Conservation (phyloP, 1,284 basidiomycete genomes). For the Cutaneotrichosporon mucoides region DNA sequence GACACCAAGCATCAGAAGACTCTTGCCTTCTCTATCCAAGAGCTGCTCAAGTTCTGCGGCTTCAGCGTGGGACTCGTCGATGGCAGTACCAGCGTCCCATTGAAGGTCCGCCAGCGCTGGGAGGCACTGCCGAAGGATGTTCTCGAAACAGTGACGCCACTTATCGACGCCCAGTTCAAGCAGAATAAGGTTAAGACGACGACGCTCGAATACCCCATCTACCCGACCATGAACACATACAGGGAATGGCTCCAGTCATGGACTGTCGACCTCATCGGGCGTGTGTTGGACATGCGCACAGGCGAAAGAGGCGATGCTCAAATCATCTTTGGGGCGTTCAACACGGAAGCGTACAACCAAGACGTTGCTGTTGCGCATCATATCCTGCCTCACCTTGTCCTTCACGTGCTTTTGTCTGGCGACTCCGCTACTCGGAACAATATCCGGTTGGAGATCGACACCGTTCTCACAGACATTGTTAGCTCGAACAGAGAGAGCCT, state of each 20-base stretch:
- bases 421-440: slow-evolving; percentile 59
- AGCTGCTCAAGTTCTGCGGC: slow-evolving; percentile 80
- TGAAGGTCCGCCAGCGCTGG: slow-evolving; percentile 71
- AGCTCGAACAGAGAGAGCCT: slow-evolving; percentile 58
- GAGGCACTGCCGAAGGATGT: slow-evolving; percentile 70
- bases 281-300: slow-evolving; percentile 34
- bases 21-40: slow-evolving; percentile 89
- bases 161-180: slow-evolving; percentile 71
- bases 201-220: slow-evolving; percentile 60
- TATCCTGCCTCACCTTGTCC: slow-evolving; percentile 84
- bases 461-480: slow-evolving; percentile 84
- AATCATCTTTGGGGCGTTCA: slow-evolving; percentile 74
- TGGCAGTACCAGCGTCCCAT: slow-evolving; percentile 55
- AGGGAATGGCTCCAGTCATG: slow-evolving; percentile 94
- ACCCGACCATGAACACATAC: slow-evolving; percentile 70
- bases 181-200: slow-evolving; percentile 49
- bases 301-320: slow-evolving; percentile 28
- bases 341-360: slow-evolving; percentile 73
- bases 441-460: slow-evolving; percentile 72
- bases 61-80: slow-evolving; percentile 60
- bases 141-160: slow-evolving; percentile 78
- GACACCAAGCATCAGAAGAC: slow-evolving; percentile 89
- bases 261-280: slow-evolving; percentile 79
- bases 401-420: slow-evolving; percentile 80
- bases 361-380: slow-evolving; percentile 88